A percentile compares a stretch with the other conserved stretches of the same genome.
Conservation (phyloP, 2,329 filamentous ascomycete species). For the Apiospora saccharicola region DNA sequence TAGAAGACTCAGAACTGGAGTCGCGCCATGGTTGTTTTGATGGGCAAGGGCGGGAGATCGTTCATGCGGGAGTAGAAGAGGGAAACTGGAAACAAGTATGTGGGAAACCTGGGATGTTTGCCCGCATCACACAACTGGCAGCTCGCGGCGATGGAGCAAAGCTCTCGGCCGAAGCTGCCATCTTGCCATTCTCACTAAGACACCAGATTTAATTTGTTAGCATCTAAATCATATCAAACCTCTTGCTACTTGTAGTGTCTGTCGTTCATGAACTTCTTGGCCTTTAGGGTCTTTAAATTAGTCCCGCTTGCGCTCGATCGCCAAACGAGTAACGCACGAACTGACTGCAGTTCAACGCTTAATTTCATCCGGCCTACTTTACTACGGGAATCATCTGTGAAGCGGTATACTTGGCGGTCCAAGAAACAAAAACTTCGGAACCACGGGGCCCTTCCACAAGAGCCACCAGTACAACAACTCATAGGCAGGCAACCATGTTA, state of each 20-base stretch:
- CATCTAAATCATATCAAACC: constrained; percentile 26
- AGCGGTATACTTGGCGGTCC: too few species aligned
- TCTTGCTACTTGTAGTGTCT: neutral
- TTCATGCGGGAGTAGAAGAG: neutral
- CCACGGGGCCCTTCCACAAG: too few species aligned
- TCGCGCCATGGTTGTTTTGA: constrained; percentile 14
- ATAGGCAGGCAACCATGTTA: too few species aligned
- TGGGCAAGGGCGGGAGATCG: neutral
- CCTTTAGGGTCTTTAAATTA: too few species aligned
- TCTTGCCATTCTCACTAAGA: constrained; percentile 8
- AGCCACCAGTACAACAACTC: too few species aligned
- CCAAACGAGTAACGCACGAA: neutral
- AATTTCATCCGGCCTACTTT: too few species aligned
- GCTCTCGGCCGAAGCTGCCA: neutral
- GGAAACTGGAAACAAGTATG: neutral
- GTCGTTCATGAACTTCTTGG: too few species aligned
- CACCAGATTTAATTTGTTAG: constrained; percentile 29
- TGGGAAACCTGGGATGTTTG: constrained; percentile 5
- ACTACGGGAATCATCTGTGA: neutral
- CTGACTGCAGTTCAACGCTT: too few species aligned
- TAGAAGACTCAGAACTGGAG: constrained; percentile 5
- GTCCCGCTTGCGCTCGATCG: neutral
- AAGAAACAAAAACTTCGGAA: too few species aligned
- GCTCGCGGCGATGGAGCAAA: constrained; percentile 9
- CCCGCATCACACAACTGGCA: neutral